These are phyloP conservation scores for Alternaria burnsii DNA, from an alignment of 2,329 filamentous ascomycete genomes.

Conservation along the genomic window DNA sequence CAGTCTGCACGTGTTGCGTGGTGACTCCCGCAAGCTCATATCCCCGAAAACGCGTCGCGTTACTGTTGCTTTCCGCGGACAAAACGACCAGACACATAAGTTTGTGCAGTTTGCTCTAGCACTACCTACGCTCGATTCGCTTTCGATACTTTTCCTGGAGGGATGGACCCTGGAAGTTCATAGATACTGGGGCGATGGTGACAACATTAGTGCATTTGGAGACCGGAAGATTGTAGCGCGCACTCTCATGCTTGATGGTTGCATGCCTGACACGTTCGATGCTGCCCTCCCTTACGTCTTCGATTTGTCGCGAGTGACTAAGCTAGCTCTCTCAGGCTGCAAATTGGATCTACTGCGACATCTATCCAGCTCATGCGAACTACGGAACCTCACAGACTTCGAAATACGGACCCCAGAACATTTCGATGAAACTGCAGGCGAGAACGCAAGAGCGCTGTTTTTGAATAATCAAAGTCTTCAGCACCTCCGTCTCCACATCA, in stretches of 20 bases:
- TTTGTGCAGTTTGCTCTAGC: not conserved
- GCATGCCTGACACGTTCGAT: slow-evolving; percentile 2
- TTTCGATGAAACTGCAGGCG: not conserved
- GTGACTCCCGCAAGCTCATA: not conserved
- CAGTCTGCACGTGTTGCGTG: not conserved
- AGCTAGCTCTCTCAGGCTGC: slow-evolving; percentile 1
- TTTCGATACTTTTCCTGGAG: not conserved
- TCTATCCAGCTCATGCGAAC: not conserved
- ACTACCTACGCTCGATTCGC: slow-evolving; percentile 8
- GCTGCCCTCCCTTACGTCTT: not conserved
- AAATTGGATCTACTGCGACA: not conserved
- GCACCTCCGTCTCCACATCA: slow-evolving; percentile 1
- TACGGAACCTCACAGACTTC: slow-evolving; percentile 1
- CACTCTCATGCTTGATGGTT: slow-evolving; percentile 3
- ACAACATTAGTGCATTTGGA: not conserved
- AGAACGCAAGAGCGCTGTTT: not conserved
- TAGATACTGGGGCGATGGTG: not conserved
- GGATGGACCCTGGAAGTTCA: not conserved
- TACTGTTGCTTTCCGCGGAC: not conserved
- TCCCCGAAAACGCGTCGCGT: not conserved
- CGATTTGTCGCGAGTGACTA: slow-evolving; percentile 9
- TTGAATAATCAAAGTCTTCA: not conserved
- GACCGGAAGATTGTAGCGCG: not conserved
- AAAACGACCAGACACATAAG: not conserved
- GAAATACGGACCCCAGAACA: not conserved